These are phyloP conservation scores for Monosporozyma yasuniensis DNA, from an alignment of 805 yeast species.

Conservation along the genomic window DNA sequence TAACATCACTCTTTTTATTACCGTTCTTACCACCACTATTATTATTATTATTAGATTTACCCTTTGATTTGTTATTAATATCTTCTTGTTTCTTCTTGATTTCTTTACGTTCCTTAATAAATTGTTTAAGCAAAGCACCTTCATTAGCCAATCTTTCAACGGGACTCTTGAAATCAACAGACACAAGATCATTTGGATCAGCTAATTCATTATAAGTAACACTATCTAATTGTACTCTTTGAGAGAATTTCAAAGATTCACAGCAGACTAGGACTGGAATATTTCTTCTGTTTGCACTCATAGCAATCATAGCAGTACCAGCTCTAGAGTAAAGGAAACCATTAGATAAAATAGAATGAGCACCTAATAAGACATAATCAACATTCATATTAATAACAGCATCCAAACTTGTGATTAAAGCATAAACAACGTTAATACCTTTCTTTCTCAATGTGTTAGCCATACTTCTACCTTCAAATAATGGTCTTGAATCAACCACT, in stretches of 20 bases:
- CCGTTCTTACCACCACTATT: conserved; percentile 8
- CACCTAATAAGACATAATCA: conserved; percentile 87
- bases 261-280: conserved; percentile 94
- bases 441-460: conserved; percentile 52
- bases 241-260: conserved; percentile 89
- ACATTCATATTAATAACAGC: conserved; percentile 71
- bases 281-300: conserved; percentile 79
- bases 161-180: conserved; percentile 41
- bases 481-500: conserved; percentile 86
- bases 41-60: conserved; percentile 11
- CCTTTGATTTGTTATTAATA: conserved; percentile 21
- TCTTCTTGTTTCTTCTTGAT: conserved; percentile 20
- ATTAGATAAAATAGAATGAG: conserved; percentile 93
- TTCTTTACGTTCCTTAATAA: conserved; percentile 36
- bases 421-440: conserved; percentile 67
- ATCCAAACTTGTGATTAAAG: conserved; percentile 67
- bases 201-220: conserved; percentile 89
- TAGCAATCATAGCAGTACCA: conserved; percentile 89
- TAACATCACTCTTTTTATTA: conserved; percentile 16
- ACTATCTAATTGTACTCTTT: conserved; percentile 92
- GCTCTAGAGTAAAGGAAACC: conserved; percentile 89
- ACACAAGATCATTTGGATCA: conserved; percentile 63
- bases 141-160: conserved; percentile 40
- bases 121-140: conserved; percentile 59
- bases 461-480: conserved; percentile 83